A percentile compares a stretch with the other conserved stretches of the same genome.
These are phyloP conservation scores for Blastobotrys aristatus DNA, from an alignment of 1,139 yeast species.

Conservation along the genomic window DNA sequence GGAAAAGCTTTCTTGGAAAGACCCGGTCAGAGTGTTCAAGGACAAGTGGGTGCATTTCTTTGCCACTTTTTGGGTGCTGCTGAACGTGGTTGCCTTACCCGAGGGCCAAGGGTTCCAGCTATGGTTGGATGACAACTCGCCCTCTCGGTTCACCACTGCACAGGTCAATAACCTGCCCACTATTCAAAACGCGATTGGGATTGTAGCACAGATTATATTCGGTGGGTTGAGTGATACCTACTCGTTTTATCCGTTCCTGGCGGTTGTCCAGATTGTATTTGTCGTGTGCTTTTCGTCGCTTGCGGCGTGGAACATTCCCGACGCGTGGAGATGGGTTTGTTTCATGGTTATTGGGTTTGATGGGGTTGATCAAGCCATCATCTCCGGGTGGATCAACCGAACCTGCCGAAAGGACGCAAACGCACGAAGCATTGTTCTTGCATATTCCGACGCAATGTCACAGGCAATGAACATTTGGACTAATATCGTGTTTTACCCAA, in stretches of 20 bases:
- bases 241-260: constrained; percentile 35
- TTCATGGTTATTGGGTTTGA: constrained; percentile 40
- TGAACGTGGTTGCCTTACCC: constrained; percentile 38
- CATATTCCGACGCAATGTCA: constrained; percentile 40
- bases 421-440: constrained; percentile 39
- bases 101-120: constrained; percentile 34
- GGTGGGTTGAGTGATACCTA: constrained; percentile 38
- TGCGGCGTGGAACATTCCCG: constrained; percentile 44
- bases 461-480: constrained; percentile 42
- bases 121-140: constrained; percentile 28
- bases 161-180: constrained; percentile 44
- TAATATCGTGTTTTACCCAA: constrained; percentile 40
- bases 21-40: constrained; percentile 31
- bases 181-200: constrained; percentile 43
- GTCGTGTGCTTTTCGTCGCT: constrained; percentile 39
- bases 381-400: constrained; percentile 39
- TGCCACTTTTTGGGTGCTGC: constrained; percentile 38
- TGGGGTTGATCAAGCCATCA: constrained; percentile 35
- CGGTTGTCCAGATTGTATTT: constrained; percentile 33
- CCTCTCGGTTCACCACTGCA: constrained; percentile 23
- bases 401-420: constrained; percentile 37
- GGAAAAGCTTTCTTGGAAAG: constrained; percentile 27
- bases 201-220: constrained; percentile 37
- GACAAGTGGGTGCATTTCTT: constrained; percentile 39
- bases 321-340: constrained; percentile 45